Base-by-base conservation (phyloP, 257 asterid species). In the Paraleonurus japonicus region DNA sequence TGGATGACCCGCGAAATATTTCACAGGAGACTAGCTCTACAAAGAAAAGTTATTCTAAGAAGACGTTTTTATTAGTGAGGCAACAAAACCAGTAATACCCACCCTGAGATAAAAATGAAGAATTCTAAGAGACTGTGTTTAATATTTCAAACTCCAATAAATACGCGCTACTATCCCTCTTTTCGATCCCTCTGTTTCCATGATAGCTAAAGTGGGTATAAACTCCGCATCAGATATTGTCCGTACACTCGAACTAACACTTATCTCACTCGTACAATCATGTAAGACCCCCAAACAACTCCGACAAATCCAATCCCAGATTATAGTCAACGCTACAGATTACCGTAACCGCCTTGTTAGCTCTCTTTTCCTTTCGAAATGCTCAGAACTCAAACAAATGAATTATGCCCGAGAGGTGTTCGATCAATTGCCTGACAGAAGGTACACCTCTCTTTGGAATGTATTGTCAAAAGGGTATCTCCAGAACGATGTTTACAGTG, bases 401-500 rank as follows among this genome's bases (percentile, higher is more conserved):
- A 11, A 4, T 15, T 67, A 81, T 57, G 88, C 89, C 59, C 86
- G 84, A 11, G 64, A 87, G 35, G 68, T 87, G 90, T 89, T 94
- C 79, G 95, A 87, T 77, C 64, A 72, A 81, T 85, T 86, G 82
- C 78, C 84, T 0, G 70, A 77, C 72, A 78, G 81, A 73, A 81
- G 78, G 69, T 67, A 73, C 67, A 81, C 92, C 1, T 84, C 94
- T 9, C 85, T 85, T 50, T 93, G 89, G 85, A 88, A 91, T 73
- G 87, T 87, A 20, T 71, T 90, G 84, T 86, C 88, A 23, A 94
- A 84, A 81, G 98, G 96, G 78, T 91, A 85, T 65, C 82, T 89
- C 62, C 85, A 80, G 9, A 81, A 84, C 67, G 81, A 83, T 17
- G 53, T 70, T 65, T 86, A 76, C 58, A 43, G 13, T 2, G 89